Conservation (phyloP, 2,329 filamentous ascomycete species). For the Akanthomyces muscarius region DNA sequence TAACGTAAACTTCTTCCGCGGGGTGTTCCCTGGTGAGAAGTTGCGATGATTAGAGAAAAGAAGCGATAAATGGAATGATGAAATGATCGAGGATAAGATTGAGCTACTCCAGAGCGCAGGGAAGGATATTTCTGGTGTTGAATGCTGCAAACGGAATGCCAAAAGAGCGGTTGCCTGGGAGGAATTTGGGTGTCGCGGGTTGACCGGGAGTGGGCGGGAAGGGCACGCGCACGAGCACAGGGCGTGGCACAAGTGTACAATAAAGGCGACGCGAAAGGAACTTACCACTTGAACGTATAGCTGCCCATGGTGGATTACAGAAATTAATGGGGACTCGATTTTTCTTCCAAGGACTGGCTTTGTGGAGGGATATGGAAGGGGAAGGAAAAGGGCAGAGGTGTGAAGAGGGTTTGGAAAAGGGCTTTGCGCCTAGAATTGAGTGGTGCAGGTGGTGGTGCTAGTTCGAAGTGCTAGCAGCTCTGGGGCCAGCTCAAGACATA, state of each 20-base stretch:
- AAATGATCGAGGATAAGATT: background rate
- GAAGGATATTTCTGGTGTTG: conserved; percentile 3
- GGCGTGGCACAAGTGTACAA: conserved; percentile 9
- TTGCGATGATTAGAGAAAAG: background rate
- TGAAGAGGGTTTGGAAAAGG: conserved; percentile 15
- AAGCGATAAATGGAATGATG: background rate
- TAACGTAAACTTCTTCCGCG: conserved; percentile 86
- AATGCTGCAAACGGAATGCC: conserved; percentile 11
- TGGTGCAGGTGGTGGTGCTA: background rate
- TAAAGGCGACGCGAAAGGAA: conserved; percentile 16
- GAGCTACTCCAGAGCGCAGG: background rate
- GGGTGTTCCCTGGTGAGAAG: conserved; percentile 64
- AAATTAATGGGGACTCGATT: conserved; percentile 20
- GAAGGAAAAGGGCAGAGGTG: conserved; percentile 10
- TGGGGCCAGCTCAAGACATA: background rate
- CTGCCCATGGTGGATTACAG: conserved; percentile 52
- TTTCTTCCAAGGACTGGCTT: background rate
- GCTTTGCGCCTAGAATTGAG: conserved; percentile 3
- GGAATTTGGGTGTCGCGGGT: conserved; percentile 4
- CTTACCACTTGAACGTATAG: conserved; percentile 69
- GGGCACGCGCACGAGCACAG: background rate
- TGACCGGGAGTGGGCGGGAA: conserved; percentile 5
- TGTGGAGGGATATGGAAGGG: conserved; percentile 16
- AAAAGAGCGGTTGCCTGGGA: conserved; percentile 10
- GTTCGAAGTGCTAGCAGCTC: background rate